Base-by-base conservation (phyloP, 495 filamentous ascomycete species). In the Copromyces sp. region DNA sequence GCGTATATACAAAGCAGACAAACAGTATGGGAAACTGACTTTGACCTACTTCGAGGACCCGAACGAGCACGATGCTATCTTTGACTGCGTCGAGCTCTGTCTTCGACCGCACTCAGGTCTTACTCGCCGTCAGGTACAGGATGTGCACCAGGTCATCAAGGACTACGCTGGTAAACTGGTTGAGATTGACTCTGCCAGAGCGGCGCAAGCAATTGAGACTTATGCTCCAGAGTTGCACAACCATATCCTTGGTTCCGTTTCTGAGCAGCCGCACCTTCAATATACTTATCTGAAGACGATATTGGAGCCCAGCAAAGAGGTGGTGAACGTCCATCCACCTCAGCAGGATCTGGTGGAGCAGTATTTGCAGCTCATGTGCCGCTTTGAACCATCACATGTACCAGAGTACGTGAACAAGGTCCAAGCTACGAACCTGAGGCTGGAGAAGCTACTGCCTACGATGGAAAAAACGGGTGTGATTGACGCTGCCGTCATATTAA, bases 351-450 rank as follows among this genome's bases (percentile, higher is more conserved):
- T 98, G 76, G 82, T 91, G 20, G 95, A 98, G 78, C 89, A 87
- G 73, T 99, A 98, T 80, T 89, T 99, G 29, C 91, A 91, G 74
- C 87, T 99, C 24, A 91, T 98, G 87, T 98, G 96, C 82, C 85
- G 85, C 76, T 95, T 92, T 77, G 88, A 97, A 72, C 87, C 92
- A 7, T 82, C 87, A 0, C 93, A 95, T 78, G 94, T 99, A 9
- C 92, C 93, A 3, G 89, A 91, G 68, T 99, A 93, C 79, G 90
- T 98, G 39, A 90, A 91, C 71, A 79, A 89, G 7, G 85, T 98
- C 14, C 91, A 92, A 71, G 90, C 92, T 8, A 90, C 91, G 14
- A 92, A 98, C 76, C 83, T 99, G 40, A 88, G 90, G 14, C 86
- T 99, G 0, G 92, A 94, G 24, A 88, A 91, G 75, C 85, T 99